Base-by-base conservation (phyloP, 2,329 filamentous ascomycete genomes). In the Plectosphaerella sp. region DNA sequence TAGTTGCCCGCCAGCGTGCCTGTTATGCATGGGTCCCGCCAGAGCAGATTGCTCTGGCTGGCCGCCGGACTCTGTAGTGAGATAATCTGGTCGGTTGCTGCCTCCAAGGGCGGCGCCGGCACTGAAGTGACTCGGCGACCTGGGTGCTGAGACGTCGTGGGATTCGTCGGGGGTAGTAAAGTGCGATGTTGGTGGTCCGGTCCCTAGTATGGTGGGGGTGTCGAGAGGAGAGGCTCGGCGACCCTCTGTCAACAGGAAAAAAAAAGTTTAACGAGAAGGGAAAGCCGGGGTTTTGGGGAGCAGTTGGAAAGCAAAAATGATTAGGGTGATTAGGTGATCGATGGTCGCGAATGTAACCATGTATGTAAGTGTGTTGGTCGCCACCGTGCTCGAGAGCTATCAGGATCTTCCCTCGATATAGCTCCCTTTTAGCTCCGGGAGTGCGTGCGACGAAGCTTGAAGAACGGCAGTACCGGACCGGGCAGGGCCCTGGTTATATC, bases 31-130 rank as follows among this genome's bases (percentile, higher is more conserved):
- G 80, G 83, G 82, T 83, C 79, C 83, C 83, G 83, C 85, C 84
- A 88, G 85, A 88, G 84, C 84, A 79, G 80, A 73, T 76, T 83
- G 84, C 85, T 82, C 84, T 84, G 82, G 83, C 84, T 84, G 84
- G 80, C 78, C 79, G 79, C 82, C 76, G 80, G 77, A 72, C 70
- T 78, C 75, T 80, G 80, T 66, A 82, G 75, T 67, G 79, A 78
- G 72, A 81, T 73, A 77, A 80, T 81, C 75, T 74, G 76, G 68
- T 71, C 66, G 64, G 68, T 67, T 62, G 70, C 71, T 71, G 76
- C 78, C 79, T 77, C 76, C 70, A 66, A 69, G 76, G 79, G 77
- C 77, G 76, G 70, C 67, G 66, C 68, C 67, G 68, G 51, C 37
- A 51, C 46, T 50, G 54, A 49, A 16, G 51, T 53, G 45, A 51